A percentile compares a stretch with the other conserved stretches of the same genome.
Evolutionary conservation across 768 basidiomycete genomes (phyloP).

Genomic region (Suillus tomentosus): DNA sequence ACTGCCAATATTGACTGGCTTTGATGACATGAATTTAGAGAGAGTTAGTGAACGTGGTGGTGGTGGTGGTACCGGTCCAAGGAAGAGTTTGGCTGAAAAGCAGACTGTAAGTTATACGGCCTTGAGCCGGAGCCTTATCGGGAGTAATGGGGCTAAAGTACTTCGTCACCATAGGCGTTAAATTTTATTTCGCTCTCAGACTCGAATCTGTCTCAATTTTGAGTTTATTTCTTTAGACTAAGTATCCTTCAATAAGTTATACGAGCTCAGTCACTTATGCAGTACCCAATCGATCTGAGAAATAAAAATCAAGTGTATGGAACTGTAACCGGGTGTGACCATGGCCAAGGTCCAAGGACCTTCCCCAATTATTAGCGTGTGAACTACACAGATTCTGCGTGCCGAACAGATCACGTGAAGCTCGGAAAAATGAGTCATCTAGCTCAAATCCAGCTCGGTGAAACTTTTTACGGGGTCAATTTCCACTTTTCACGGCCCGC

Average conservation of each 20-base stretch:
- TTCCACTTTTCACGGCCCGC: too few relatives aligned
- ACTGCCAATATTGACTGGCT: conserved; percentile 52
- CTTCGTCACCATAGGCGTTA: not conserved
- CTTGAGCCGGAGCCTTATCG: not conserved
- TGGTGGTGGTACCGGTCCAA: not conserved
- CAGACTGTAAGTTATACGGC: not conserved
- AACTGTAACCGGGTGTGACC: too few relatives aligned
- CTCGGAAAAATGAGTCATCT: too few relatives aligned
- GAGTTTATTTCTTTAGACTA: not conserved
- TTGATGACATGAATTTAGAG: conserved; percentile 47
- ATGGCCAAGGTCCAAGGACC: too few relatives aligned
- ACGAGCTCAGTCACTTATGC: not conserved
- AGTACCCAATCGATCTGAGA: too few relatives aligned
- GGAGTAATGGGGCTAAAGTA: not conserved
- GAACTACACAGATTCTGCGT: too few relatives aligned
- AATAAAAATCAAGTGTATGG: too few relatives aligned
- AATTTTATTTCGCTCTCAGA: not conserved
- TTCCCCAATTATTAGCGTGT: too few relatives aligned
- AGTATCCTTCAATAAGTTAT: not conserved
- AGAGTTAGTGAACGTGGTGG: not conserved
- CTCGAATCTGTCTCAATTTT: not conserved
- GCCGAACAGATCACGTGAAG: too few relatives aligned
- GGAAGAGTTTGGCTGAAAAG: not conserved
- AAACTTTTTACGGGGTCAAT: too few relatives aligned
- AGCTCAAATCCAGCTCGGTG: too few relatives aligned